Conservation (phyloP, 129 eudicot genomes). For the Ambrosia artemisiifolia region DNA sequence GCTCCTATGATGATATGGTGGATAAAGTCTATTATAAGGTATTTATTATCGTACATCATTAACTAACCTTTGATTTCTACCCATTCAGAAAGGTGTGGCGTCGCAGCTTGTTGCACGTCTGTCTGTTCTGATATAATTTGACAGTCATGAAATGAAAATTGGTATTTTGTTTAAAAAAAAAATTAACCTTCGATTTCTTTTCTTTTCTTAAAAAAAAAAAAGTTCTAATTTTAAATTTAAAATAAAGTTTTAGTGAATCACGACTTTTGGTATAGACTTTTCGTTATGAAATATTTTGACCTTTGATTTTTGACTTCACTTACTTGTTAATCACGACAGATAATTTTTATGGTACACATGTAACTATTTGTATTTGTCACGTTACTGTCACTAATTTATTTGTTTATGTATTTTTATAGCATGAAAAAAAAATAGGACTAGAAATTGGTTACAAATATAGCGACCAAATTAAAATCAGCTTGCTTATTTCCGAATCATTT, state of each 20-base stretch:
- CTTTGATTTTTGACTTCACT: background rate
- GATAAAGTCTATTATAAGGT: slow-evolving; percentile 35
- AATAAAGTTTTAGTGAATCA: background rate
- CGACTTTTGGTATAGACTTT: background rate
- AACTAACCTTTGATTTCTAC: background rate
- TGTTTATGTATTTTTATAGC: too few species aligned
- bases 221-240: background rate
- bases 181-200: too few species aligned
- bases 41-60: background rate
- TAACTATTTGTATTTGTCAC: too few species aligned
- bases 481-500: background rate
- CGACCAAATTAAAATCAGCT: background rate
- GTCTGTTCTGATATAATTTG: too few species aligned
- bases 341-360: too few species aligned
- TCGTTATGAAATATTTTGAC: background rate
- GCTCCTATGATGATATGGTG: slow-evolving; percentile 27
- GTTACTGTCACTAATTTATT: too few species aligned
- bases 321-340: too few species aligned
- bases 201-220: too few species aligned
- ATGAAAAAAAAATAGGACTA: background rate
- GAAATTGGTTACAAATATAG: background rate
- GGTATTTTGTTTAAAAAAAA: too few species aligned
- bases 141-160: too few species aligned
- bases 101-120: too few species aligned
- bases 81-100: background rate